Evolutionary conservation across 257 asterid species (phyloP).

Genomic region (Solanum tacnaense): DNA sequence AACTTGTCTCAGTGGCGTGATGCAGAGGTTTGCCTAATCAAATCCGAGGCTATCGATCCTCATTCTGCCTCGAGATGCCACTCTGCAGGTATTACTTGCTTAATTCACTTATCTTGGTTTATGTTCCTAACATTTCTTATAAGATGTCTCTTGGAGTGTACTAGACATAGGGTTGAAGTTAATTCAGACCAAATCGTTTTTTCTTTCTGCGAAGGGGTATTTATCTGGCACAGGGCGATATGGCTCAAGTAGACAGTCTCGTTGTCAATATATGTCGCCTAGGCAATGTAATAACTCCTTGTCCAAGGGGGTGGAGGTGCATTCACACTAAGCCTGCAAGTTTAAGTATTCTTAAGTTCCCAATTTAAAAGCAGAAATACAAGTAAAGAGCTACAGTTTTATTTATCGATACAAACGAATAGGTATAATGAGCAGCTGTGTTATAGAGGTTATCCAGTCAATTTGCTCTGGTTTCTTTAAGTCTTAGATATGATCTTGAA

Average conservation of each 20-base stretch:
- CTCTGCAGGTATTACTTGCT: conserved; percentile 42
- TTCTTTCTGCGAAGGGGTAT: background rate
- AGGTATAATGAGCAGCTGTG: background rate
- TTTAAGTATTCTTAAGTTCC: background rate
- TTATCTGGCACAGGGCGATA: background rate
- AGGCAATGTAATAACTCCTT: background rate
- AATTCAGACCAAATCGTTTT: background rate
- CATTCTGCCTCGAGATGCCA: conserved; percentile 86
- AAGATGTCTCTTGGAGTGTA: background rate
- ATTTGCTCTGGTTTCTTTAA: background rate
- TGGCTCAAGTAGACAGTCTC: background rate
- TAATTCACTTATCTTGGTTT: background rate
- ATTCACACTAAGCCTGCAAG: background rate
- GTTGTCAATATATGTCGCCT: background rate
- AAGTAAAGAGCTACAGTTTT: background rate
- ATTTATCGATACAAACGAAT: background rate
- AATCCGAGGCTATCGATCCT: conserved; percentile 69
- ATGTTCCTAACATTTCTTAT: background rate
- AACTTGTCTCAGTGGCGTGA: conserved; percentile 82
- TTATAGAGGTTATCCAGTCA: background rate
- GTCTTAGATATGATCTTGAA: background rate
- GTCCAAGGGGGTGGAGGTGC: background rate
- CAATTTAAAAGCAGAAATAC: background rate
- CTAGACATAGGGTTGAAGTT: background rate
- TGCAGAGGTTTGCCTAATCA: conserved; percentile 76